phyloP scores from a whole-genome alignment of 371 early-diverging fungal species.

The Conidiobolus coronatus region DNA sequence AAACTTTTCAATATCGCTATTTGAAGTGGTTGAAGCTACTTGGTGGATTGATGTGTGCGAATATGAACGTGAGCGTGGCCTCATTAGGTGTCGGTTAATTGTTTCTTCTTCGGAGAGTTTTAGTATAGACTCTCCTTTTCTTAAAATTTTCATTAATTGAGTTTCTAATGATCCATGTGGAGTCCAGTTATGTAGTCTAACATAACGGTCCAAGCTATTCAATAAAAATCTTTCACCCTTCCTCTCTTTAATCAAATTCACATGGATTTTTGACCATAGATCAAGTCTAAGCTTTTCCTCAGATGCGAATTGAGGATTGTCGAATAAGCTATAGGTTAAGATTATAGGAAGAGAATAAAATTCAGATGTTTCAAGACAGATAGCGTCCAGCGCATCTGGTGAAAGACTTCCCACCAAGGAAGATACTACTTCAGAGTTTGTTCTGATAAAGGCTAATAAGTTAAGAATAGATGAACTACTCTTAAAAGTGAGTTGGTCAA shows the following conservation, averaged over 20 bases:
- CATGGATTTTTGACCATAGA: conserved; percentile 10
- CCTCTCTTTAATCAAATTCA: conserved; percentile 10
- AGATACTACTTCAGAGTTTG: too few species aligned
- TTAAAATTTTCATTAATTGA: conserved; percentile 11
- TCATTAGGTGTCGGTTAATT: background rate
- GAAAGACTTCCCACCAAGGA: too few species aligned
- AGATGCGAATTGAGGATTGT: background rate
- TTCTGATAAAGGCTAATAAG: too few species aligned
- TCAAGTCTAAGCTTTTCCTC: conserved; percentile 1
- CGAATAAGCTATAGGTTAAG: conserved; percentile 4
- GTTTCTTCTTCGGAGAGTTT: conserved; percentile 2
- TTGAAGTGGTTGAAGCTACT: conserved; percentile 2
- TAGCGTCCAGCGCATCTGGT: too few species aligned
- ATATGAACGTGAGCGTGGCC: background rate
- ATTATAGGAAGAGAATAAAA: background rate
- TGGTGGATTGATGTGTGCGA: conserved; percentile 1
- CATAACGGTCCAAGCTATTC: conserved; percentile 14
- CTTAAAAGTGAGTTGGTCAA: too few species aligned
- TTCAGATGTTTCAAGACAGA: too few species aligned
- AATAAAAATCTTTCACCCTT: conserved; percentile 15
- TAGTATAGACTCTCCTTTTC: conserved; percentile 10
- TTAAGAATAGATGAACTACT: too few species aligned
- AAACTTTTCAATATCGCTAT: conserved; percentile 11
- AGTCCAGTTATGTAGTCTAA: conserved; percentile 12
- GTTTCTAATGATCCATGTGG: conserved; percentile 12